phyloP scores from a whole-genome alignment of 306 rosid genomes.

The Dryas octopetala region DNA sequence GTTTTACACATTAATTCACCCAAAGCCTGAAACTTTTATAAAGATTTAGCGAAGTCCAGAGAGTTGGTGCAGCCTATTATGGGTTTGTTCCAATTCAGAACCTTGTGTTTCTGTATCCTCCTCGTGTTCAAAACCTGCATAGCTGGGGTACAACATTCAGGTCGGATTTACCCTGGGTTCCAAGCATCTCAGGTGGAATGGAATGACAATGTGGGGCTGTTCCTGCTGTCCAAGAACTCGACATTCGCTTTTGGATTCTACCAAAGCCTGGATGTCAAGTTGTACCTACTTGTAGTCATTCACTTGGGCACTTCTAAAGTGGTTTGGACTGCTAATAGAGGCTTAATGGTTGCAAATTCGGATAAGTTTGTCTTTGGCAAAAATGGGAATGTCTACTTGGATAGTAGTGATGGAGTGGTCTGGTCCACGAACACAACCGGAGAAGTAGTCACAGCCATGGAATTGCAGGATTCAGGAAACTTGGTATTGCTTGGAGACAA shows the following conservation, averaged over 20 bases:
- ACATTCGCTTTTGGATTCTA: conserved; percentile 34
- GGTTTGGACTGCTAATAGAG: conserved; percentile 61
- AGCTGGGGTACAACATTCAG: conserved; percentile 23
- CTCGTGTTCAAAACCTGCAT: conserved; percentile 17
- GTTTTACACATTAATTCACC: background rate
- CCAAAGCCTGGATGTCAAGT: conserved; percentile 15
- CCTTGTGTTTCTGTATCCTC: conserved; percentile 9
- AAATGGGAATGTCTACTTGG: conserved; percentile 40
- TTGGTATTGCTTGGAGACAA: conserved; percentile 46
- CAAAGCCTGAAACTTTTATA: background rate
- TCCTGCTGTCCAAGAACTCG: conserved; percentile 33
- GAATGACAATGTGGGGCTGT: conserved; percentile 21
- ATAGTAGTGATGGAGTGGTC: conserved; percentile 1
- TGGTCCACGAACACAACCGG: conserved; percentile 48
- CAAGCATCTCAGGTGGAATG: conserved; percentile 27
- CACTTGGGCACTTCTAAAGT: conserved; percentile 25
- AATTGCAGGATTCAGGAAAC: conserved; percentile 50
- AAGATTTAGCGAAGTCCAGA: background rate
- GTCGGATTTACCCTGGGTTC: conserved; percentile 36
- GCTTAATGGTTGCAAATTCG: conserved; percentile 21
- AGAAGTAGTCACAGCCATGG: conserved; percentile 37
- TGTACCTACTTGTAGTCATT: conserved; percentile 30
- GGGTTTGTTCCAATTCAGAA: conserved; percentile 13
- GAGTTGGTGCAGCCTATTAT: conserved; percentile 14
- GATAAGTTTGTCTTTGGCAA: conserved; percentile 39